Percentiles rank a stretch among this genome's conserved stretches.
Conservation (phyloP, 1,284 basidiomycete genomes). For the Gymnopus androsaceus region DNA sequence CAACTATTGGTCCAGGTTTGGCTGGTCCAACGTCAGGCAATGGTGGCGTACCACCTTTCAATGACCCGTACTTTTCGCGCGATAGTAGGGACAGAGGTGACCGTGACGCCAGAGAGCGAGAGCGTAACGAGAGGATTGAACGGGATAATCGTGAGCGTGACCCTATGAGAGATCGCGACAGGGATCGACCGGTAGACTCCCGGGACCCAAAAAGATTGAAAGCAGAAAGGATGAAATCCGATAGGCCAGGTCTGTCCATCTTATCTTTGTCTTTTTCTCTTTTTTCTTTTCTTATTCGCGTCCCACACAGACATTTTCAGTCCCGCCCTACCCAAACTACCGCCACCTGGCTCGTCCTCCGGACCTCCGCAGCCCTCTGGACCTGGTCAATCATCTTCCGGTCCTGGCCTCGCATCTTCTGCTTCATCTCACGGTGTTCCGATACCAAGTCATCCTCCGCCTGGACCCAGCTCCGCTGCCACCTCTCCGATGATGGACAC, state of each 20-base stretch:
- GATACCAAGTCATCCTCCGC: conserved; percentile 30
- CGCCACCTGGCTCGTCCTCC: conserved; percentile 21
- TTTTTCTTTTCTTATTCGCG: background rate
- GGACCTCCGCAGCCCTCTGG: conserved; percentile 20
- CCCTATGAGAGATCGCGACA: conserved; percentile 21
- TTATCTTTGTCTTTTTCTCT: conserved; percentile 26
- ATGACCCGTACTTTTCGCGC: conserved; percentile 39
- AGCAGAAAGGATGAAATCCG: conserved; percentile 42
- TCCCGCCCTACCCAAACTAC: conserved; percentile 21
- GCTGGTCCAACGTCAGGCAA: conserved; percentile 24
- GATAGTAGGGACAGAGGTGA: too few species aligned
- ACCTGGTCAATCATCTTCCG: conserved; percentile 27
- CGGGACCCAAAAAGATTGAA: conserved; percentile 35
- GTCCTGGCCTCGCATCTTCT: conserved; percentile 38
- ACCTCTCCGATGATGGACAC: conserved; percentile 17
- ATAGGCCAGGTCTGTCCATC: conserved; percentile 35
- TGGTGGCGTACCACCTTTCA: conserved; percentile 33
- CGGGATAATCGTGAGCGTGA: conserved; percentile 24
- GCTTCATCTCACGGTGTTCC: conserved; percentile 30
- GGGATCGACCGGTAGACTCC: conserved; percentile 23
- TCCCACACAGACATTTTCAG: conserved; percentile 18
- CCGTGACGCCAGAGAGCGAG: conserved; percentile 29
- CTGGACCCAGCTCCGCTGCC: conserved; percentile 27
- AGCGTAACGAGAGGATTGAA: conserved; percentile 23
- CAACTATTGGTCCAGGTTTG: conserved; percentile 30